Evolutionary conservation across 768 basidiomycete species (phyloP).

Genomic region (Tubosaeta sp.): DNA sequence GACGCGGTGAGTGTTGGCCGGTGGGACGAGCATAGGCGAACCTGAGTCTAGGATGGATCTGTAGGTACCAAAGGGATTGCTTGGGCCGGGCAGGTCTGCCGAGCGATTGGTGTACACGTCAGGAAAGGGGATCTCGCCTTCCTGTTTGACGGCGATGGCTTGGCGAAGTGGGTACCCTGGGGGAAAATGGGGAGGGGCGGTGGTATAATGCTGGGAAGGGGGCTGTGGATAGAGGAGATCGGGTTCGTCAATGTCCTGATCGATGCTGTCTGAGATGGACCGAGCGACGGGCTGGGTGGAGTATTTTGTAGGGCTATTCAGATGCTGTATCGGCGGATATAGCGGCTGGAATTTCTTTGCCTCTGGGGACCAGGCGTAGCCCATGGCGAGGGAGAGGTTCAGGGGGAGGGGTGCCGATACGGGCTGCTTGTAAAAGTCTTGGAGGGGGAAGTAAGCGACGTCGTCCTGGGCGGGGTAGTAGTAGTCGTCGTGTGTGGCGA

Average conservation of each 20-base stretch:
- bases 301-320: slow-evolving; percentile 8
- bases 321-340: slow-evolving; percentile 30
- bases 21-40: slow-evolving; percentile 17
- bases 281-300: slow-evolving; percentile 10
- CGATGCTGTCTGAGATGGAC: slow-evolving; percentile 2
- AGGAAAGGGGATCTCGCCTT: slow-evolving; percentile 23
- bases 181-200: slow-evolving; percentile 18
- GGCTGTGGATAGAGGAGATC: slow-evolving; percentile 22
- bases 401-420: slow-evolving; percentile 30
- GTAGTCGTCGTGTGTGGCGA: slow-evolving; percentile 24
- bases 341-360: slow-evolving; percentile 35
- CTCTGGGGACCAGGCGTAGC: slow-evolving; percentile 30
- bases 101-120: slow-evolving; percentile 22
- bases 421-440: slow-evolving; percentile 31
- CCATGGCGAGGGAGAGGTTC: slow-evolving; percentile 31
- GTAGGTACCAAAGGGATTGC: slow-evolving; percentile 18
- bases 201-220: slow-evolving; percentile 23
- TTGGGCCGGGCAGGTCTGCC: slow-evolving; percentile 21
- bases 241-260: slow-evolving; percentile 25
- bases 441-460: slow-evolving; percentile 20
- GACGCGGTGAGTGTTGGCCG: slow-evolving; percentile 8
- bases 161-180: slow-evolving; percentile 24
- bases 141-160: slow-evolving; percentile 23
- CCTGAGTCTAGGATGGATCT: slow-evolving; percentile 26
- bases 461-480: slow-evolving; percentile 28